A percentile compares a stretch with the other conserved stretches of the same genome.
These are phyloP conservation scores for Penicillium crustosum DNA, from an alignment of 2,329 filamentous ascomycete genomes.

Conservation along the genomic window DNA sequence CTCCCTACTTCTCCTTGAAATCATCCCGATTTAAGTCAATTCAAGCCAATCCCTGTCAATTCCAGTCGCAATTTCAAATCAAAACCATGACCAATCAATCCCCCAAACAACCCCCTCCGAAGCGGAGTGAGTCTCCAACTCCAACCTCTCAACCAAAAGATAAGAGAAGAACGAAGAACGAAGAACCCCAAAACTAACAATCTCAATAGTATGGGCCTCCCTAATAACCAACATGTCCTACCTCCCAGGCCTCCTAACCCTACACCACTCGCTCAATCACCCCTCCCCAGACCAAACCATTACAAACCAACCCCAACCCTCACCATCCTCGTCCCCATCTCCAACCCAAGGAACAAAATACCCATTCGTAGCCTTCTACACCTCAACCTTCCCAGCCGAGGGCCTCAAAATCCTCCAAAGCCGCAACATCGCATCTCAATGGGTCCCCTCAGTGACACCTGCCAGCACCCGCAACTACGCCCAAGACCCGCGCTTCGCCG, in stretches of 20 bases:
- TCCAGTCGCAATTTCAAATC: neutral
- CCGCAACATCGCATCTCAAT: conserved; percentile 66
- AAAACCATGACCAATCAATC: neutral
- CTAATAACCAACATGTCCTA: conserved; percentile 79
- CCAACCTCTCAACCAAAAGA: neutral
- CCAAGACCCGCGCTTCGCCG: conserved; percentile 76
- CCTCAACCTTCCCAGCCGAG: conserved; percentile 65
- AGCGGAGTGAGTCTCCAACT: conserved; percentile 5
- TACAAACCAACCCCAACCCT: neutral
- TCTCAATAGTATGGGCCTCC: conserved; percentile 69
- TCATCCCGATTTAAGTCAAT: neutral
- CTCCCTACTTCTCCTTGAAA: neutral
- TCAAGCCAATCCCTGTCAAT: neutral
- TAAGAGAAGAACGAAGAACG: neutral
- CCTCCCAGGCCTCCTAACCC: conserved; percentile 73
- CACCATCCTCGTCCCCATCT: conserved; percentile 15
- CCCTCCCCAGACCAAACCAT: conserved; percentile 23
- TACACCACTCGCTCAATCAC: conserved; percentile 68
- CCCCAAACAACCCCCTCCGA: neutral
- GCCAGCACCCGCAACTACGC: conserved; percentile 62
- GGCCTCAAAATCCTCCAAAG: conserved; percentile 65
- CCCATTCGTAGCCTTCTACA: conserved; percentile 76
- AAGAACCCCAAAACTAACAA: neutral
- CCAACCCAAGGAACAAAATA: conserved; percentile 56
- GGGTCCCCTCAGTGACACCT: conserved; percentile 70